These are phyloP conservation scores for Neurospora tetrasperma DNA, from an alignment of 495 filamentous ascomycete genomes.

Conservation along the genomic window DNA sequence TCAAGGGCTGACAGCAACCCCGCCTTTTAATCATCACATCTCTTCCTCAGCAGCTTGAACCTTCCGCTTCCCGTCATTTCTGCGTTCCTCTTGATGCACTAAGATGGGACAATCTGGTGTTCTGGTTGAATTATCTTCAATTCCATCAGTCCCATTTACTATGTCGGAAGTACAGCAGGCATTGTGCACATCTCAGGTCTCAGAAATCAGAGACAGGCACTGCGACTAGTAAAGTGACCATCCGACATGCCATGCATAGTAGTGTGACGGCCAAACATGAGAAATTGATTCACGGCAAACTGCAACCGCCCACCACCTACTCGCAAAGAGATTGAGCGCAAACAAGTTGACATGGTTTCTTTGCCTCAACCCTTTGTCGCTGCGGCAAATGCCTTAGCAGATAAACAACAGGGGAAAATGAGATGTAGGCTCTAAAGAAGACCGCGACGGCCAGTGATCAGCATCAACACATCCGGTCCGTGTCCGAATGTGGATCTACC, in stretches of 20 bases:
- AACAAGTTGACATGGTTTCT: slow-evolving; percentile 3
- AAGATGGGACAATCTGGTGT: neutral
- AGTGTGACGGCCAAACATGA: neutral
- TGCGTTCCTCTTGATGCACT: neutral
- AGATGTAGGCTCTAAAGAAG: neutral
- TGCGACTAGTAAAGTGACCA: neutral
- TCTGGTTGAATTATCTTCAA: too few species aligned
- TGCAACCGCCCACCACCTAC: slow-evolving; percentile 5
- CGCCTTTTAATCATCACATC: neutral
- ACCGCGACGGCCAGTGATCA: neutral
- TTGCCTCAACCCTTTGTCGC: slow-evolving; percentile 16
- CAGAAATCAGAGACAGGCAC: neutral
- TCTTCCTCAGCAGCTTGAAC: neutral
- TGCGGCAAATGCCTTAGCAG: slow-evolving; percentile 2
- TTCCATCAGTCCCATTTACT: neutral
- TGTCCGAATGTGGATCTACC: neutral
- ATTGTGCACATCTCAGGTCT: neutral
- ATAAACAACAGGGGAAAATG: neutral
- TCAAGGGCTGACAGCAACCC: neutral
- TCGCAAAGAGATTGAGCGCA: neutral
- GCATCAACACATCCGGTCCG: neutral
- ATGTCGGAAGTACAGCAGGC: neutral
- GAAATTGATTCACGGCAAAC: neutral
- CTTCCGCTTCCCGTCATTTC: neutral
- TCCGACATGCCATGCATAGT: neutral